Evolutionary conservation across 345 rosid species (phyloP).

Genomic region (Aquilaria yunnanensis): DNA sequence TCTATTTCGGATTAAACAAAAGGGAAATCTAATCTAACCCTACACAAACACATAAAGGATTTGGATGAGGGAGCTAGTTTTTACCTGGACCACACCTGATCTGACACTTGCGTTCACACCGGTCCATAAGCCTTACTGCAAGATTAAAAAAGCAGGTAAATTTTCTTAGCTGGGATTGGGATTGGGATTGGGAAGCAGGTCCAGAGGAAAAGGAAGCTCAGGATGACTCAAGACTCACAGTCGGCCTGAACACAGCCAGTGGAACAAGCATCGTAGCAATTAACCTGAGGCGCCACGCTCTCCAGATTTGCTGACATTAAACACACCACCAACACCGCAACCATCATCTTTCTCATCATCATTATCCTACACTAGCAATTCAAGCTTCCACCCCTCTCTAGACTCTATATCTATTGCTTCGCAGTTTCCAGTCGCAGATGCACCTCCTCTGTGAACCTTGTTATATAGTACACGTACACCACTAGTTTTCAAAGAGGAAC

Average conservation of each 20-base stretch:
- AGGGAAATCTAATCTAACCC: too few relatives aligned
- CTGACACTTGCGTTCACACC: slow-evolving; percentile 51
- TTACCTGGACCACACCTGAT: slow-evolving; percentile 45
- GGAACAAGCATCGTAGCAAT: slow-evolving; percentile 47
- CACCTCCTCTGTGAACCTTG: too few relatives aligned
- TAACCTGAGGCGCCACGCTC: slow-evolving; percentile 24
- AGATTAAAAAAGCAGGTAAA: not conserved
- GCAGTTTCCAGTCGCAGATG: too few relatives aligned
- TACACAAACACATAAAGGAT: too few relatives aligned
- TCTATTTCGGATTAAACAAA: too few relatives aligned
- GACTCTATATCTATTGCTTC: too few relatives aligned
- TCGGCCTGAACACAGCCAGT: slow-evolving; percentile 43
- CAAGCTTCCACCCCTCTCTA: too few relatives aligned
- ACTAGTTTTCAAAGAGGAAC: not conserved
- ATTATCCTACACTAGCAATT: not conserved
- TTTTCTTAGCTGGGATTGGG: not conserved
- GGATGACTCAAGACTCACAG: slow-evolving; percentile 14
- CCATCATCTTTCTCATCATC: slow-evolving; percentile 23
- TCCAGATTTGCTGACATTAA: slow-evolving; percentile 18
- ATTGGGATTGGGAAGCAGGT: not conserved
- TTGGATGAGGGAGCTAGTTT: too few relatives aligned
- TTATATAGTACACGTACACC: not conserved
- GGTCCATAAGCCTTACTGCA: slow-evolving; percentile 40
- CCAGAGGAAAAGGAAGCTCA: not conserved
- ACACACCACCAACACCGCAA: slow-evolving; percentile 15